phyloP scores from a whole-genome alignment of 768 basidiomycete genomes.

The Termitomyces bulborhizus region DNA sequence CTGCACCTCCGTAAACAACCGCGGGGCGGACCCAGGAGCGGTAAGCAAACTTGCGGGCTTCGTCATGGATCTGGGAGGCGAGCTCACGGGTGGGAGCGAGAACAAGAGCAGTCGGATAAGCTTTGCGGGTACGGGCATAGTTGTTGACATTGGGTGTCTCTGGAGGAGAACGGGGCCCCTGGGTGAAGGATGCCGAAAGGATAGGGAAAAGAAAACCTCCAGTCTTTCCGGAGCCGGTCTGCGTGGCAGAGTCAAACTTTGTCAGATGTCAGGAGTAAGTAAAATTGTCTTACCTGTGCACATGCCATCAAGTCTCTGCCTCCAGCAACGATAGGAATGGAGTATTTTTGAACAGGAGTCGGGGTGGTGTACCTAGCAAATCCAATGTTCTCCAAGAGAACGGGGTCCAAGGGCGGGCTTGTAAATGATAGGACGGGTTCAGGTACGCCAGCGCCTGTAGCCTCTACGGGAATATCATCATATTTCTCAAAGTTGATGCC shows the following conservation, averaged over 20 bases:
- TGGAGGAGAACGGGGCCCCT: constrained; percentile 74
- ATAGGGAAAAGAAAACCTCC: constrained; percentile 99
- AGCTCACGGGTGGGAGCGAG: constrained; percentile 98
- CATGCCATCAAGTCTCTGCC: constrained; percentile 93
- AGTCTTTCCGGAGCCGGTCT: constrained; percentile 99
- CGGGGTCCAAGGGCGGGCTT: constrained; percentile 83
- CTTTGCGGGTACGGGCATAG: constrained; percentile 75
- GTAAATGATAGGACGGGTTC: constrained; percentile 88
- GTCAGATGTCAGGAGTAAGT: background rate
- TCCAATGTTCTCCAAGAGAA: constrained; percentile 92
- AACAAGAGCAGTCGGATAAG: constrained; percentile 95
- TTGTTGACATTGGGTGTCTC: constrained; percentile 39
- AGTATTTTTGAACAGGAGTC: constrained; percentile 99
- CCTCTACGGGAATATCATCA: constrained; percentile 99
- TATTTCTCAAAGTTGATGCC: constrained; percentile 99
- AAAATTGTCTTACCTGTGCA: constrained; percentile 58
- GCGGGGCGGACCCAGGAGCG: constrained; percentile 99
- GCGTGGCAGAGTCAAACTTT: constrained; percentile 8
- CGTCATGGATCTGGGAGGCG: constrained; percentile 98
- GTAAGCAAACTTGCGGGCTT: constrained; percentile 98
- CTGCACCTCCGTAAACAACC: constrained; percentile 98
- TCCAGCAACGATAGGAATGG: constrained; percentile 93
- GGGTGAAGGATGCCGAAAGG: constrained; percentile 83
- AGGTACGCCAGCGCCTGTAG: constrained; percentile 95
- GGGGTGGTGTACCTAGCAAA: constrained; percentile 92